Conservation (phyloP, 1,139 yeast species). For the Yamadazyma diddensiae region DNA sequence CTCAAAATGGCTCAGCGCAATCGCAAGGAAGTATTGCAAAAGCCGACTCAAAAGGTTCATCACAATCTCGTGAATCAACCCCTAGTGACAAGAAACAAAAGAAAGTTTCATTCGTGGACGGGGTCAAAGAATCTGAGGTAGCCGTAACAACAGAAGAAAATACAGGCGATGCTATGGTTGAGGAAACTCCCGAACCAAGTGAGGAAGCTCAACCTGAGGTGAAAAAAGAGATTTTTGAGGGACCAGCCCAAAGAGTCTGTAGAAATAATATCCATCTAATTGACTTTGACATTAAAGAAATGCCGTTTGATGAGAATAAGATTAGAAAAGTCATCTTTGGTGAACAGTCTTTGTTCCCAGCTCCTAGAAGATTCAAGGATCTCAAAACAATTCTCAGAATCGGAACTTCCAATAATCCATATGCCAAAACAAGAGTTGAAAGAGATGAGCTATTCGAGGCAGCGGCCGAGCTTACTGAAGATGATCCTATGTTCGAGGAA, state of each 20-base stretch:
- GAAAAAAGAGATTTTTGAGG: slow-evolving; percentile 44
- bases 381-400: slow-evolving; percentile 54
- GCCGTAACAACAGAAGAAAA: slow-evolving; percentile 6
- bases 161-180: neutral
- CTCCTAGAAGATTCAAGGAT: slow-evolving; percentile 51
- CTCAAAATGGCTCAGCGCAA: too few relatives aligned
- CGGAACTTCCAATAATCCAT: slow-evolving; percentile 43
- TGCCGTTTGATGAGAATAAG: slow-evolving; percentile 14
- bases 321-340: slow-evolving; percentile 56
- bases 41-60: too few relatives aligned
- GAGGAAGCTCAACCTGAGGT: slow-evolving; percentile 5
- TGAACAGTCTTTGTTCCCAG: slow-evolving; percentile 50
- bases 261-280: slow-evolving; percentile 48
- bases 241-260: slow-evolving; percentile 61
- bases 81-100: slow-evolving; percentile 8
- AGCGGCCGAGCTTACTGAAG: slow-evolving; percentile 34
- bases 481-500: slow-evolving; percentile 44
- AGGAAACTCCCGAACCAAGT: slow-evolving; percentile 1
- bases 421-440: slow-evolving; percentile 35
- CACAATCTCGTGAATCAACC: slow-evolving; percentile 3
- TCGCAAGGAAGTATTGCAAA: too few relatives aligned
- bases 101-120: slow-evolving; percentile 33
- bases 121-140: slow-evolving; percentile 14
- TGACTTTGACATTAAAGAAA: slow-evolving; percentile 32
- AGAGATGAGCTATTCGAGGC: slow-evolving; percentile 35